Percentiles rank a stretch among this genome's conserved stretches.
Evolutionary conservation across 2,329 filamentous ascomycete species (phyloP).

Genomic region (Fusarium kyushuense): DNA sequence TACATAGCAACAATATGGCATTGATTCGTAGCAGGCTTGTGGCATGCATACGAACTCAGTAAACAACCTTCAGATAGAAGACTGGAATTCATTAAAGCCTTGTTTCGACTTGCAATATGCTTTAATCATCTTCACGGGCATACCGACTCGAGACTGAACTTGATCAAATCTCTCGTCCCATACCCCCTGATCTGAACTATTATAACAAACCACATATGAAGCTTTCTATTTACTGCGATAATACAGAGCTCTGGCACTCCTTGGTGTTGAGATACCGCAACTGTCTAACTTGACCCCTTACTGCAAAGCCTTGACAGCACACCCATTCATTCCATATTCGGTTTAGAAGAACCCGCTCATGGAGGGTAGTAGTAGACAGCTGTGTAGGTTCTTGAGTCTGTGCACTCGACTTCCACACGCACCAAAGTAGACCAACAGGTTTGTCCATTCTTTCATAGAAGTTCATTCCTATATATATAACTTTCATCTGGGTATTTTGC

Average conservation of each 20-base stretch:
- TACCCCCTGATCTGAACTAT: background rate
- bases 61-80: background rate
- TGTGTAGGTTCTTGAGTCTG: background rate
- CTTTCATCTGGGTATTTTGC: slow-evolving; percentile 39
- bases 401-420: background rate
- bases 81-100: background rate
- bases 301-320: slow-evolving; percentile 2
- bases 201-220: background rate
- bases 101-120: background rate
- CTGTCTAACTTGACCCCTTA: slow-evolving; percentile 1
- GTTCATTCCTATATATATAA: background rate
- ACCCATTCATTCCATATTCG: slow-evolving; percentile 5
- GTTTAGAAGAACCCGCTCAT: slow-evolving; percentile 2
- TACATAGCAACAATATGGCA: background rate
- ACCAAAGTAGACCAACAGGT: background rate
- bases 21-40: no score
- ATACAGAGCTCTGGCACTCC: background rate
- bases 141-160: background rate
- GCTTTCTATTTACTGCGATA: background rate
- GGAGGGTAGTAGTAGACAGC: no score
- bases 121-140: background rate
- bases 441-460: slow-evolving; percentile 3
- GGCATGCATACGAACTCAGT: background rate
- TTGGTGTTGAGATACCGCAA: slow-evolving; percentile 18
- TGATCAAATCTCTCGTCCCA: background rate